Evolutionary conservation across 306 rosid genomes (phyloP).

Genomic region (Cucumis melo): DNA sequence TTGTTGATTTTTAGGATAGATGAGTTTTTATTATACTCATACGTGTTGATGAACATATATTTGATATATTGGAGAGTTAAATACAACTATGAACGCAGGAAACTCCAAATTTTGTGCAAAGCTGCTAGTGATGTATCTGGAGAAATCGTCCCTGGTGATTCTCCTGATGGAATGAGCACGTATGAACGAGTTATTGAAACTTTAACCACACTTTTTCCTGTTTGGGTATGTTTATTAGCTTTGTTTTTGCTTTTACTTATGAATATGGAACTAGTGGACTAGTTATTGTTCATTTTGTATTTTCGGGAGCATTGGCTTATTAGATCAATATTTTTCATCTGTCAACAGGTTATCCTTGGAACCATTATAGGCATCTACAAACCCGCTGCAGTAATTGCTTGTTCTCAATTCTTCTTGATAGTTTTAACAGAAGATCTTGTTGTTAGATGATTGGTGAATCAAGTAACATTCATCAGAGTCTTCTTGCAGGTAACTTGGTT

Average conservation of each 20-base stretch:
- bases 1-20: not conserved
- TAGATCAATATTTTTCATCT: slow-evolving; percentile 3
- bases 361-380: slow-evolving; percentile 65
- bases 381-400: slow-evolving; percentile 59
- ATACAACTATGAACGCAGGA: slow-evolving; percentile 23
- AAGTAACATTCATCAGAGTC: slow-evolving; percentile 16
- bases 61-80: not conserved
- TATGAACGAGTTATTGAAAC: slow-evolving; percentile 68
- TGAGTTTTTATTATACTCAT: not conserved
- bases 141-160: slow-evolving; percentile 27
- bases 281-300: not conserved
- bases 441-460: slow-evolving; percentile 13
- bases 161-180: slow-evolving; percentile 29
- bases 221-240: slow-evolving; percentile 55
- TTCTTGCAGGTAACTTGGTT: slow-evolving; percentile 78
- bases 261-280: not conserved
- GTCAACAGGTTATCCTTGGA: slow-evolving; percentile 68
- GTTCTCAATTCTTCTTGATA: slow-evolving; percentile 13
- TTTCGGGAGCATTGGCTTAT: not conserved
- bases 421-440: not conserved
- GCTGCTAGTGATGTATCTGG: slow-evolving; percentile 51
- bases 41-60: not conserved
- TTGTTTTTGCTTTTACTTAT: not conserved
- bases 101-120: slow-evolving; percentile 39
- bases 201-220: slow-evolving; percentile 79